Percentiles rank a stretch among this genome's conserved stretches.
Conservation (phyloP, 2,329 filamentous ascomycete genomes). For the Diplocarpon rosae region DNA sequence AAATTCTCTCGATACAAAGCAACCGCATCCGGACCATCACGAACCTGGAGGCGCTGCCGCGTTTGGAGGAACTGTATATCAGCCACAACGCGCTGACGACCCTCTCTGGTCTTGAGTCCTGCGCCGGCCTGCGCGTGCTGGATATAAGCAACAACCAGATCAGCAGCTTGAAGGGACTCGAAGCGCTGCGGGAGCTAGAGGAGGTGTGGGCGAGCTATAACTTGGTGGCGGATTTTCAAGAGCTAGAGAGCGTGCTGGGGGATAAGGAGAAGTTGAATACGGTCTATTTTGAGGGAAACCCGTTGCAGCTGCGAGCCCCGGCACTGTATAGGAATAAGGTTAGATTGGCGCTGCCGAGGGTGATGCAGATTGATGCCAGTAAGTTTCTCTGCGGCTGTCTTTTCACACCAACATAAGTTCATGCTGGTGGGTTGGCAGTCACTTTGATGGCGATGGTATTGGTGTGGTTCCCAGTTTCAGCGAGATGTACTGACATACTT, state of each 20-base stretch:
- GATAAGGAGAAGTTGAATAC: slow-evolving; percentile 76
- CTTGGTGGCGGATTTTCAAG: slow-evolving; percentile 64
- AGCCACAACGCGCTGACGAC: slow-evolving; percentile 84
- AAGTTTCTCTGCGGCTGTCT: slow-evolving; percentile 35
- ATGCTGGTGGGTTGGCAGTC: too few species aligned
- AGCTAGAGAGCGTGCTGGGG: slow-evolving; percentile 66
- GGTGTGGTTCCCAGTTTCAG: background rate
- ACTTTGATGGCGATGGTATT: background rate
- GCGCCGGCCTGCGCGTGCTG: slow-evolving; percentile 57
- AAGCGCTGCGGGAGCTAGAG: slow-evolving; percentile 59
- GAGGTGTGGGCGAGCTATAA: slow-evolving; percentile 96
- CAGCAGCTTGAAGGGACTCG: slow-evolving; percentile 60
- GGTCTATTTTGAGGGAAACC: slow-evolving; percentile 95
- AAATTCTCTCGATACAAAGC: slow-evolving; percentile 86
- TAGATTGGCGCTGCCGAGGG: slow-evolving; percentile 70
- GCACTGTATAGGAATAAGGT: slow-evolving; percentile 93
- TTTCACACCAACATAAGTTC: background rate
- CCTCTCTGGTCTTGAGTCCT: slow-evolving; percentile 60
- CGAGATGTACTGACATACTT: background rate
- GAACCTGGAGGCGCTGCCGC: slow-evolving; percentile 61
- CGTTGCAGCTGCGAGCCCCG: slow-evolving; percentile 67
- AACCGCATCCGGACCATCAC: slow-evolving; percentile 77
- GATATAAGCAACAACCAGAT: slow-evolving; percentile 89
- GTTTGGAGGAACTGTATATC: slow-evolving; percentile 87
- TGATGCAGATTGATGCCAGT: slow-evolving; percentile 96